Evolutionary conservation across 805 yeast species (phyloP), one percentile per base, ranked within the genome.

Genomic region (Kluyveromyces wickerhamii): DNA sequence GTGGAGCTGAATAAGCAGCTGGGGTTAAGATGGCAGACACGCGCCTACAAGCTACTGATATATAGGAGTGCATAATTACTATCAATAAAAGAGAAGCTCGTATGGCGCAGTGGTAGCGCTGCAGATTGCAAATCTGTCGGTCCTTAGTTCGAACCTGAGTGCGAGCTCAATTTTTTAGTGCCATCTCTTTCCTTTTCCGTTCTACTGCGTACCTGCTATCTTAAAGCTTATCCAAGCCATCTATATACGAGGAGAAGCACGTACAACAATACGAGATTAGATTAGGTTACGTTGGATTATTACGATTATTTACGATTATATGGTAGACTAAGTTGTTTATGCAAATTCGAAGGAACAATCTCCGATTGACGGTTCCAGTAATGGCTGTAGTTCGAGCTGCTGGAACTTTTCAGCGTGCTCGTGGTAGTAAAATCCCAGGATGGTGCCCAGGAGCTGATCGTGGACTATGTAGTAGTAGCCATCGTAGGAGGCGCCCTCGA

Each of bases 41-140:
- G n/a, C n/a, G n/a, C n/a, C n/a, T n/a, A n/a, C n/a, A n/a, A n/a
- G n/a, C n/a, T n/a, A n/a, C n/a, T n/a, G n/a, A n/a, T n/a, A n/a
- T n/a, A n/a, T n/a, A n/a, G n/a, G n/a, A n/a, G n/a, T n/a, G n/a
- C n/a, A n/a, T n/a, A n/a, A n/a, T n/a, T n/a, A n/a, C n/a, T n/a
- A n/a, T n/a, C n/a, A n/a, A n/a, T n/a, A n/a, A n/a, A n/a, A 26
- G 16, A 26, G 14, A 11, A 18, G 79, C 77, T 71, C 68, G 78
- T 71, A 70, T 82, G 87, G 94, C 92, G 86, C 88, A 82, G 89
- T 78, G 92, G 94, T 81, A 83, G 89, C 88, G 94, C 89, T 81
- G 87, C 84, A 79, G 94, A 84, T 84, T 84, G 94, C 94, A 84
- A 83, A 81, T 84, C 94, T 81, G 82, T 78, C 81, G 94, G 94